These are phyloP conservation scores for Sideroxylon spinosum DNA, from an alignment of 179 eudicot species.

Conservation along the genomic window DNA sequence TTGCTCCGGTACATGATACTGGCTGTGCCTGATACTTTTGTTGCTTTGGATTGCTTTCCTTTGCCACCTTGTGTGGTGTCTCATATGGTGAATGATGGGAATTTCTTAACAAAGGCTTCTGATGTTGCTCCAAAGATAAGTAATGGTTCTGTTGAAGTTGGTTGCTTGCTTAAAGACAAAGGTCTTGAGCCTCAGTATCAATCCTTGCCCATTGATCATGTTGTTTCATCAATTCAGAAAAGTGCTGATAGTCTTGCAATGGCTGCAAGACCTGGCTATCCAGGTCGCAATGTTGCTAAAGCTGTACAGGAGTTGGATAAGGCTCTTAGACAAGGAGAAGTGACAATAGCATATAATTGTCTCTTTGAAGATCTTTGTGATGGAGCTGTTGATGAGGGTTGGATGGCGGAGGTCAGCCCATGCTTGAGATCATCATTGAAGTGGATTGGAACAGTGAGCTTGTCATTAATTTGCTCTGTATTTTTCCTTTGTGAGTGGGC, in stretches of 20 bases:
- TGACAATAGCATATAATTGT: constrained; percentile 51
- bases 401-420: constrained; percentile 76
- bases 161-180: constrained; percentile 35
- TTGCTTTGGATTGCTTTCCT: constrained; percentile 92
- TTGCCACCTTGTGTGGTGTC: constrained; percentile 55
- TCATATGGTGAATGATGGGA: constrained; percentile 40
- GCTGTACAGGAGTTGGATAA: constrained; percentile 72
- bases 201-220: constrained; percentile 51
- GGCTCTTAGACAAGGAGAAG: constrained; percentile 70
- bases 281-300: constrained; percentile 73
- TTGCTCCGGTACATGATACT: constrained; percentile 83
- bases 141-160: constrained; percentile 32
- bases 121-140: constrained; percentile 35
- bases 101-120: constrained; percentile 35
- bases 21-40: constrained; percentile 92
- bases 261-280: constrained; percentile 71
- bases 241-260: constrained; percentile 54
- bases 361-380: constrained; percentile 64
- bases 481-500: constrained; percentile 98
- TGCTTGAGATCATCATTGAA: constrained; percentile 67
- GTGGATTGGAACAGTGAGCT: constrained; percentile 57
- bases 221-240: constrained; percentile 75
- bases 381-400: constrained; percentile 55
- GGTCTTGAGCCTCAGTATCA: constrained; percentile 41
- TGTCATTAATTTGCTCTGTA: constrained; percentile 63